phyloP scores from a whole-genome alignment of 163 green algal species.

The Dunaliella salina region DNA sequence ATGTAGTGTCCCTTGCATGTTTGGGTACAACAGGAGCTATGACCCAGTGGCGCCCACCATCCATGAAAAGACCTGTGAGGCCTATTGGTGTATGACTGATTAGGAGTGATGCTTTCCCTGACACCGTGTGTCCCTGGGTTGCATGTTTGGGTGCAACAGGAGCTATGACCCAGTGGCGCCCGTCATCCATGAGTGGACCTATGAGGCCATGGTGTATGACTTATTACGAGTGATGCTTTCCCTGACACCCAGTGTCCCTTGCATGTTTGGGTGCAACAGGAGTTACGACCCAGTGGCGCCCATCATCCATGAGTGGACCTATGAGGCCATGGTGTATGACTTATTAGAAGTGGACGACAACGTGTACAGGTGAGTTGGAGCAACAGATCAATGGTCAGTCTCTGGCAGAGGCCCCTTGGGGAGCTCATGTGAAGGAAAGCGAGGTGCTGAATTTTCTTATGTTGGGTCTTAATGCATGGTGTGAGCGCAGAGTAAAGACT shows the following conservation, averaged over 20 bases:
- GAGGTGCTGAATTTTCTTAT: too few species aligned
- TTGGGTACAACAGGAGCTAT: conserved; percentile 51
- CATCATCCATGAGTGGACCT: conserved; percentile 95
- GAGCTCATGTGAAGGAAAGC: too few species aligned
- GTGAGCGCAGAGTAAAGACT: too few species aligned
- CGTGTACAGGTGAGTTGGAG: conserved; percentile 47
- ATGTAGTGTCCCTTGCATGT: too few species aligned
- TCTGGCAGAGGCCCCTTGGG: too few species aligned
- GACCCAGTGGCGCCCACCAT: conserved; percentile 86
- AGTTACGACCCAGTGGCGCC: conserved; percentile 79
- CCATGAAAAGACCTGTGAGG: conserved; percentile 96
- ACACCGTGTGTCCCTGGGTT: too few species aligned
- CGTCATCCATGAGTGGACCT: conserved; percentile 96
- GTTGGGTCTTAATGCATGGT: too few species aligned
- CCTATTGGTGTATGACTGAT: conserved; percentile 86
- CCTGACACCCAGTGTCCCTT: conserved; percentile 16
- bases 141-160: too few species aligned
- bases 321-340: conserved; percentile 90
- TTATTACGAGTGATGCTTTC: conserved; percentile 69
- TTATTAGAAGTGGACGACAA: conserved; percentile 69
- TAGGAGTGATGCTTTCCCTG: too few species aligned
- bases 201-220: conserved; percentile 84
- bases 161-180: conserved; percentile 78
- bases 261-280: neutral
- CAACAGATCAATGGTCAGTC: too few species aligned